Conservation (phyloP, 2,329 filamentous ascomycete species). For the Rosellinia necatrix region DNA sequence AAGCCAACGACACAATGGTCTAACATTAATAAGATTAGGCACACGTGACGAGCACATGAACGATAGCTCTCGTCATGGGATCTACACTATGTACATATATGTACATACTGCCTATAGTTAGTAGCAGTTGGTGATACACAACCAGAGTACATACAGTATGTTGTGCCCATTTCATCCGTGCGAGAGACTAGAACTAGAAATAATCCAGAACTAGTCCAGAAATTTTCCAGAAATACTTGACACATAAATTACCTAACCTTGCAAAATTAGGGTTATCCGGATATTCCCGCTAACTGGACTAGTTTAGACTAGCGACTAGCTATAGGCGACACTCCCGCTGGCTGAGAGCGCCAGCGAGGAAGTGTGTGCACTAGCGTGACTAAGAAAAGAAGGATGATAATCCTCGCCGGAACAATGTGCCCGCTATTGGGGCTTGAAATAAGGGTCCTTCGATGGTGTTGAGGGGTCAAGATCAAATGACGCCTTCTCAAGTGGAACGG, state of each 20-base stretch:
- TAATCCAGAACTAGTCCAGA: conserved; percentile 16
- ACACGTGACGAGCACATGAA: not conserved
- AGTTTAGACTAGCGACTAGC: too few relatives aligned
- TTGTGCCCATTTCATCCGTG: not conserved
- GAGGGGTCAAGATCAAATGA: not conserved
- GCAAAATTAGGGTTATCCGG: conserved; percentile 1
- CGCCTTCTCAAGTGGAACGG: not conserved
- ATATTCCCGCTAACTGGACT: conserved; percentile 21
- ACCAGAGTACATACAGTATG: too few relatives aligned
- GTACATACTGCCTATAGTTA: too few relatives aligned
- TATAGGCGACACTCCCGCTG: too few relatives aligned
- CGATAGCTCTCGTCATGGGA: not conserved
- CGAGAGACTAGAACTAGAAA: conserved; percentile 3
- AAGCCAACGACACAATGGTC: too few relatives aligned
- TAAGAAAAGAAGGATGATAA: not conserved
- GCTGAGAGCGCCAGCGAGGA: too few relatives aligned
- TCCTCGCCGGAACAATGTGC: not conserved
- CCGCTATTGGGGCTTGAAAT: conserved; percentile 3
- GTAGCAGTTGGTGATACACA: too few relatives aligned
- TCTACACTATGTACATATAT: too few relatives aligned
- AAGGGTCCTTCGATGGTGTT: conserved; percentile 7
- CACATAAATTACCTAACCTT: conserved; percentile 4
- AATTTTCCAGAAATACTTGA: conserved; percentile 21
- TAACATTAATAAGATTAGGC: not conserved
- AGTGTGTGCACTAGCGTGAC: not conserved